A percentile compares a stretch with the other conserved stretches of the same genome.
Evolutionary conservation across 2,329 filamentous ascomycete genomes (phyloP).

Genomic region (Aspergillus awamori): DNA sequence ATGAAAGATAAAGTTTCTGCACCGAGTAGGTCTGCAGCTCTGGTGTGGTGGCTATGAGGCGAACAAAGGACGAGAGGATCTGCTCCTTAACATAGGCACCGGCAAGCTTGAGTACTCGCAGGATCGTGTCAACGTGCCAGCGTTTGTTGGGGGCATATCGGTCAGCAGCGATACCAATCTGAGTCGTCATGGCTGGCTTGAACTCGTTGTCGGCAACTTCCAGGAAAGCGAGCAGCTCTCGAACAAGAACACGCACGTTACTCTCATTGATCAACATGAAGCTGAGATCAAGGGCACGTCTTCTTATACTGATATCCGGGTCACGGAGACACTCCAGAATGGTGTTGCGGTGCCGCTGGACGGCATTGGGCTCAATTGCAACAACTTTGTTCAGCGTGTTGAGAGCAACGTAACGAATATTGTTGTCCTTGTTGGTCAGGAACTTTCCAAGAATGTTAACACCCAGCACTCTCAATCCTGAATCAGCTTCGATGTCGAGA

Average conservation of each 20-base stretch:
- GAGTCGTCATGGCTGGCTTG: constrained; percentile 96
- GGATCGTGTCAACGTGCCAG: constrained; percentile 98
- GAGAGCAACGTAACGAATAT: constrained; percentile 95
- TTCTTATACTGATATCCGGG: constrained; percentile 95
- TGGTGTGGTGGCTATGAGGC: constrained; percentile 89
- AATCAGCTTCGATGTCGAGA: constrained; percentile 96
- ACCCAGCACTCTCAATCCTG: constrained; percentile 86
- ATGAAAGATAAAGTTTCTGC: constrained; percentile 85
- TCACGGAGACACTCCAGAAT: constrained; percentile 95
- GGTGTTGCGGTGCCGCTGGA: constrained; percentile 95
- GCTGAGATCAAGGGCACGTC: constrained; percentile 93
- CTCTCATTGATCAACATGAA: constrained; percentile 97
- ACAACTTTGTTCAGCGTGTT: constrained; percentile 99
- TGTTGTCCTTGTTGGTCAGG: constrained; percentile 97
- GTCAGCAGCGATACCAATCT: constrained; percentile 96
- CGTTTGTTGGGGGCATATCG: constrained; percentile 94
- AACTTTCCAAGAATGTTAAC: constrained; percentile 99
- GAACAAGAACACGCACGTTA: constrained; percentile 90
- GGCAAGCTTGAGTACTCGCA: constrained; percentile 87
- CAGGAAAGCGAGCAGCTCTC: constrained; percentile 90
- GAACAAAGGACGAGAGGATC: constrained; percentile 93
- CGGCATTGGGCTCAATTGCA: constrained; percentile 94
- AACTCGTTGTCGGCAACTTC: constrained; percentile 98
- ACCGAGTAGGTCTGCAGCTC: constrained; percentile 96
- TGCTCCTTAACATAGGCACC: constrained; percentile 98